Conservation (phyloP, 108 stramenopile species). For the Epipyxis sp. region DNA sequence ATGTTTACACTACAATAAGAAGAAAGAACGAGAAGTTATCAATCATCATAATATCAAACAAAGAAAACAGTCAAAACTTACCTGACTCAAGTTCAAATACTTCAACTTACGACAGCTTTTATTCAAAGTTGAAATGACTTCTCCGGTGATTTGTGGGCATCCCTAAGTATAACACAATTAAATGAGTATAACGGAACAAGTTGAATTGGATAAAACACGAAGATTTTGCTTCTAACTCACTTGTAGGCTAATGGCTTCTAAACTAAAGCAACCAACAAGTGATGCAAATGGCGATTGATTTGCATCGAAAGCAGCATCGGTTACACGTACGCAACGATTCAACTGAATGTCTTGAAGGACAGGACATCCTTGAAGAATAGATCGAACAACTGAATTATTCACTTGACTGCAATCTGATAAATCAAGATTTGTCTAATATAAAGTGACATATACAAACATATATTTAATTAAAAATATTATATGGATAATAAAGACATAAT, state of each 20-base stretch:
- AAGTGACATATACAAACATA: neutral
- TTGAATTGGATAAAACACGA: neutral
- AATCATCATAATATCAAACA: too few relatives aligned
- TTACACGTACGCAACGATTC: neutral
- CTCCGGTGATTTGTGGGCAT: slow-evolving; percentile 14
- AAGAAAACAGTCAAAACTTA: too few relatives aligned
- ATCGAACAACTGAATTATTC: neutral
- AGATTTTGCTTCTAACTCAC: neutral
- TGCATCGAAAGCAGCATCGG: neutral
- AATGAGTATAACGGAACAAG: neutral
- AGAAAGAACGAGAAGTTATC: too few relatives aligned
- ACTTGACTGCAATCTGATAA: slow-evolving; percentile 11
- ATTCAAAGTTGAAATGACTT: neutral
- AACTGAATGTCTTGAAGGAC: neutral
- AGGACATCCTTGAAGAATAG: neutral
- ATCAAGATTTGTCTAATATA: neutral
- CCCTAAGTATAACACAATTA: neutral
- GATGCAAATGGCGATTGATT: neutral
- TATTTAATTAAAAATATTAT: neutral
- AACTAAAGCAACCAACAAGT: neutral
- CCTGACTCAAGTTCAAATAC: neutral
- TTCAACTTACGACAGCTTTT: slow-evolving; percentile 5
- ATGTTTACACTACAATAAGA: neutral
- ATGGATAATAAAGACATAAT: neutral
- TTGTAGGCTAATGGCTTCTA: slow-evolving; percentile 5